A percentile compares a stretch with the other conserved stretches of the same genome.
Conservation (phyloP, 345 rosid genomes). For the Salix udensis region DNA sequence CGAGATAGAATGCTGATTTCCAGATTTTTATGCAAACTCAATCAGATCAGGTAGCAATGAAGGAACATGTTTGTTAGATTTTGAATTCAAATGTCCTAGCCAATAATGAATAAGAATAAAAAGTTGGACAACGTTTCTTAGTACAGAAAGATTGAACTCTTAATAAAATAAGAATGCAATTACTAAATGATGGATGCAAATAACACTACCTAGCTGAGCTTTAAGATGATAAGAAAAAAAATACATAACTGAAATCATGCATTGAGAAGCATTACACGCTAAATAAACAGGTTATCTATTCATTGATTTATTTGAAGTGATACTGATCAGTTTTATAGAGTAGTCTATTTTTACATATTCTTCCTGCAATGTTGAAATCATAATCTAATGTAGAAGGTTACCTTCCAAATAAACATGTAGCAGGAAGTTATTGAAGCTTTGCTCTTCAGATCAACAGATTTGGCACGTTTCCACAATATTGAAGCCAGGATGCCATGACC, state of each 20-base stretch:
- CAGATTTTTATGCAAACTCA: no score
- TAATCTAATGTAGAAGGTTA: constrained; percentile 20
- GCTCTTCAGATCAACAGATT: constrained; percentile 65
- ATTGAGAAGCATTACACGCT: not conserved
- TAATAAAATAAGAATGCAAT: not conserved
- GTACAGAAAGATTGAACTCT: not conserved
- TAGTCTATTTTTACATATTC: not conserved
- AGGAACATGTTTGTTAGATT: no score
- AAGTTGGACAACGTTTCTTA: no score
- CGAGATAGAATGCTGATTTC: no score
- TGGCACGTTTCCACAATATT: constrained; percentile 68
- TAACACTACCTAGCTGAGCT: not conserved
- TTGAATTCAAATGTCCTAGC: no score
- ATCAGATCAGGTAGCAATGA: no score
- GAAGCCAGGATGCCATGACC: constrained; percentile 66
- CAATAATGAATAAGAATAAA: no score
- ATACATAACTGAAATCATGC: not conserved
- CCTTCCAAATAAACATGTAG: constrained; percentile 99
- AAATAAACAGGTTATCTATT: not conserved
- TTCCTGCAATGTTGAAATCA: not conserved
- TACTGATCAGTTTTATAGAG: not conserved
- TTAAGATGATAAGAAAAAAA: not conserved
- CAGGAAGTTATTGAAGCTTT: constrained; percentile 78
- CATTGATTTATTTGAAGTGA: not conserved
- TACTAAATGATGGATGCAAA: not conserved